Evolutionary conservation across 768 basidiomycete genomes (phyloP), one percentile per base, ranked within the genome.

Genomic region (Tephrocybe sp.): DNA sequence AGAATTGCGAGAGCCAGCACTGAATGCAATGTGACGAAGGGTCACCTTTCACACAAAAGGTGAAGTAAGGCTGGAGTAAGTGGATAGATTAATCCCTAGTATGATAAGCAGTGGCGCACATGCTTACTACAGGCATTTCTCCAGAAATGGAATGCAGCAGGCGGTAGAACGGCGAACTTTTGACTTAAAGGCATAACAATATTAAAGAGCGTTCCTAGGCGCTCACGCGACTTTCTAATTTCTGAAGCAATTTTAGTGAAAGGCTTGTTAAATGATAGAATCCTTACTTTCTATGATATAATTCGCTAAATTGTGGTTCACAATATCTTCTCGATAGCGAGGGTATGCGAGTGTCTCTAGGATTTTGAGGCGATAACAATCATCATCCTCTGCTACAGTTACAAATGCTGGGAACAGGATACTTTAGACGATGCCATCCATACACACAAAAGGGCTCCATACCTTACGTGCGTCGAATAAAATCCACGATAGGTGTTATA

Each of bases 1-100:
- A 76, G 62, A 40, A 72, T 70, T 1, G 72, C 72, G 16, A 76
- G 65, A 1, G 69, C 62, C 0, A 71, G 62, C n/a, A 77, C 40
- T 1, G 72, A 69, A 41, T 71, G 68, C 17, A 69, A 41, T 71
- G 68, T 17, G 63, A 58, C 1, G 60, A 40, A 2, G 72, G 74
- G 30, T 62, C 56, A 4, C 68, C 39, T 3, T 72, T 45, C 0
- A 68, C 67, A 23, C 61, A 56, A 10, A 64, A 36, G 2, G 69
- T 70, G 48, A 67, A 74, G 40, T 69, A 75, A 5, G 71, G 50
- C 73, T 75, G 41, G 3, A n/a, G 4, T 1, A 19, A 23, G 17
- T 23, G n/a, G n/a, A n/a, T n/a, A n/a, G n/a, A n/a, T n/a, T n/a
- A n/a, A n/a, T n/a, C n/a, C n/a, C n/a, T 14, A 14, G 13, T 16